phyloP scores from a whole-genome alignment of 164 flowering plant genomes.

The Euptelea pleiosperma region DNA sequence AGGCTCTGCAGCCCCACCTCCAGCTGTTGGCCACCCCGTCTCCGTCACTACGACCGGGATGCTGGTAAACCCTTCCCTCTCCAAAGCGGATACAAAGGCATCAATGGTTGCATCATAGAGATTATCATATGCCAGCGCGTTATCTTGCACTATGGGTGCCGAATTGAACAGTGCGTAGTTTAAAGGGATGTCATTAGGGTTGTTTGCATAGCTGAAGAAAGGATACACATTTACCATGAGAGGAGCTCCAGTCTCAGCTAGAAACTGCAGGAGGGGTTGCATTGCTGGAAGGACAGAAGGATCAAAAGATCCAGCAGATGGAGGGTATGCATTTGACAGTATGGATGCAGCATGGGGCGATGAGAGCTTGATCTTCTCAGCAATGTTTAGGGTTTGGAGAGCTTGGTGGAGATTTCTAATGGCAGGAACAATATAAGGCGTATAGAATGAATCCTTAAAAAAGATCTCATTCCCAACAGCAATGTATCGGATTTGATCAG shows the following conservation, averaged over 20 bases:
- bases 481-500: conserved; percentile 32
- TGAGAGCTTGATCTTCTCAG: conserved; percentile 32
- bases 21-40: conserved; percentile 48
- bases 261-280: conserved; percentile 28
- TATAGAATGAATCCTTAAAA: conserved; percentile 33
- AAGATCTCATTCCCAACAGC: conserved; percentile 53
- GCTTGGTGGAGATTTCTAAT: conserved; percentile 40
- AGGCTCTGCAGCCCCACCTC: conserved; percentile 28
- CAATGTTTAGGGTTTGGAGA: conserved; percentile 28
- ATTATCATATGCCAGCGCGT: conserved; percentile 22
- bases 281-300: conserved; percentile 16
- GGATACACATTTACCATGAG: conserved; percentile 49
- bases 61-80: conserved; percentile 34
- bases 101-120: conserved; percentile 41
- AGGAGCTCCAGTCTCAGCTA: conserved; percentile 29
- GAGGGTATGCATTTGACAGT: conserved; percentile 36
- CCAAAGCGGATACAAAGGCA: conserved; percentile 38
- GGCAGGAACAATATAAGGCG: conserved; percentile 34
- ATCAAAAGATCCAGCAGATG: conserved; percentile 40
- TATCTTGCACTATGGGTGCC: conserved; percentile 10
- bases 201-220: conserved; percentile 31
- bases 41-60: conserved; percentile 37
- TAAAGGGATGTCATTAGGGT: conserved; percentile 18
- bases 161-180: conserved; percentile 38
- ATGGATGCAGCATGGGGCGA: conserved; percentile 41